phyloP scores from a whole-genome alignment of 2,329 filamentous ascomycete genomes.

The Aaosphaeria pasadenensis region DNA sequence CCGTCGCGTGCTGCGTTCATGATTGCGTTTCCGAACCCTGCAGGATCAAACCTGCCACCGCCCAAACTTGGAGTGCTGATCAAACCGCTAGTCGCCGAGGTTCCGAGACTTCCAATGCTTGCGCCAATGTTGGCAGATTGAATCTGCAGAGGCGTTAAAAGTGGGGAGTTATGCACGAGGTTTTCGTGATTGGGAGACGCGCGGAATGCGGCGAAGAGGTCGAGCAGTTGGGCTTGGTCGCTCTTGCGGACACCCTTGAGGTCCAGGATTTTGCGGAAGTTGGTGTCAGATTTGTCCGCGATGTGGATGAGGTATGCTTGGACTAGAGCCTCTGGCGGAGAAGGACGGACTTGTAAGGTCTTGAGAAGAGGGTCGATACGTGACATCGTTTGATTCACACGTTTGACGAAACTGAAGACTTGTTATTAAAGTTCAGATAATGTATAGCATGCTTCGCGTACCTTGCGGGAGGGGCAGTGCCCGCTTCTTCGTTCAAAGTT shows the following conservation, averaged over 20 bases:
- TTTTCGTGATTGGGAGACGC: constrained; percentile 63
- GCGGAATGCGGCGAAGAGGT: constrained; percentile 87
- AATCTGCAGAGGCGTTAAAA: constrained; percentile 37
- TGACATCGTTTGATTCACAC: constrained; percentile 78
- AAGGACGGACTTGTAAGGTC: constrained; percentile 89
- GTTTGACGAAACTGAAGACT: constrained; percentile 70
- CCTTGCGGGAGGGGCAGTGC: constrained; percentile 55
- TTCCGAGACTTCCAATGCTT: constrained; percentile 41
- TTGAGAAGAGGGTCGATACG: constrained; percentile 92
- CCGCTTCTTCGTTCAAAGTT: constrained; percentile 55
- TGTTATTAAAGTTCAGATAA: constrained; percentile 5
- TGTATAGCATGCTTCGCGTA: constrained; percentile 11
- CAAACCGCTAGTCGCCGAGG: constrained; percentile 28
- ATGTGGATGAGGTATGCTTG: constrained; percentile 98
- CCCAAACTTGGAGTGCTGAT: constrained; percentile 37
- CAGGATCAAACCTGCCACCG: constrained; percentile 66
- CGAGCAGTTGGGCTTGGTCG: constrained; percentile 78
- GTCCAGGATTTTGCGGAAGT: constrained; percentile 95
- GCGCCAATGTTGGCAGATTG: constrained; percentile 40
- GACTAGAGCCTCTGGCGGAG: constrained; percentile 87
- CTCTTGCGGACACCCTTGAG: constrained; percentile 83
- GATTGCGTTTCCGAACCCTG: constrained; percentile 79
- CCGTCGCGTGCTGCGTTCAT: constrained; percentile 85
- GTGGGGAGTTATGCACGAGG: constrained; percentile 45
- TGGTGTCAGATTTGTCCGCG: constrained; percentile 85